Evolutionary conservation across 23 red algal genomes (phyloP), one percentile per base, ranked within the genome.

Genomic region (Gracilaria vermiculophylla): DNA sequence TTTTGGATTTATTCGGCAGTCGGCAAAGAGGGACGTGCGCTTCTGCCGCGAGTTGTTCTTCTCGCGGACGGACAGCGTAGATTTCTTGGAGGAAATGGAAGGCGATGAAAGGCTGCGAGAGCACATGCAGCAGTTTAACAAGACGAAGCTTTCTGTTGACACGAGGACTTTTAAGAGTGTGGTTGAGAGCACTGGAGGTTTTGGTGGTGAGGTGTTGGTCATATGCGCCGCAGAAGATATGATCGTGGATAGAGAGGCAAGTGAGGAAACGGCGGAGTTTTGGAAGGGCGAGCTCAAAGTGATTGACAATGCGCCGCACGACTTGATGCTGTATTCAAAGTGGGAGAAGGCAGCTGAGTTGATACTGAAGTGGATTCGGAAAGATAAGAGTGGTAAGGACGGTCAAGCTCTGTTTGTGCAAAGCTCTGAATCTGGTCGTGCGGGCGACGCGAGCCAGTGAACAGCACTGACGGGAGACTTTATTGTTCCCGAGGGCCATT

Each of bases 11-110:
- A 72, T 84, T 3, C 49, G 69, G 5, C 32, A 77, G 39, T 35
- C 66, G 21, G 47, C 56, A 32, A 33, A 28, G 24, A 73, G 45
- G 27, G 81, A 93, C 45, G 33, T 84, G 16, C 39, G 28, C 27
- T 60, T 93, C 14, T 83, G 78, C 16, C 90, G 90, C 36, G 25
- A 65, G 36, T 31, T 93, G 35, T 78, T 93, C 23, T 93, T 93
- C 42, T 79, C 78, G 16, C 49, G 31, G 34, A 70, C 66, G 24
- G 80, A 71, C 29, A 39, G 77, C 25, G 61, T 54, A 1, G 78
- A 35, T 14, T 83, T 83, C n/a, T 58, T 43, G 16, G 77, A 71
- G 28, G 65, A 82, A 15, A 16, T 77, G 5, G 90, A 93, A 78
- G 53, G 78, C 23, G 90, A 82, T 62, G 39, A 85, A 28, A 71